Conservation (phyloP, 176 grass and related monocot genomes). For the Dactylis glomerata region DNA sequence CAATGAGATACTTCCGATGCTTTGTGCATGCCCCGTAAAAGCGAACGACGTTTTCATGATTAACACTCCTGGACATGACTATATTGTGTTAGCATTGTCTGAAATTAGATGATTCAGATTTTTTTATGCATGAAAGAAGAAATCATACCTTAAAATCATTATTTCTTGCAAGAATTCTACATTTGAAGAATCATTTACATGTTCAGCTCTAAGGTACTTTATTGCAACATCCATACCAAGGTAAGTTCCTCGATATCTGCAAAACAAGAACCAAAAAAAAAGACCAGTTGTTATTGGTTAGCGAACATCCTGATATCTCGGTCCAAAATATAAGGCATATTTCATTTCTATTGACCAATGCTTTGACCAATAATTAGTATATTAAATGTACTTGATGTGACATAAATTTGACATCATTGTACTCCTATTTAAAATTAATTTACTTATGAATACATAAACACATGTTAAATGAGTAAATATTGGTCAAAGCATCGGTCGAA, state of each 20-base stretch:
- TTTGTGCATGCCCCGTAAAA: slow-evolving; percentile 83
- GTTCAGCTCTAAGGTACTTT: slow-evolving; percentile 72
- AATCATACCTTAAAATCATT: slow-evolving; percentile 69
- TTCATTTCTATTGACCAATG: too few species aligned
- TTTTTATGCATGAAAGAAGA: background rate
- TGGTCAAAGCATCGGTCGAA: too few species aligned
- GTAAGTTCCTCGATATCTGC: slow-evolving; percentile 77
- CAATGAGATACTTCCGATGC: slow-evolving; percentile 67
- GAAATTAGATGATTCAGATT: slow-evolving; percentile 21
- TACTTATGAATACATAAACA: too few species aligned
- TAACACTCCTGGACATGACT: slow-evolving; percentile 64
- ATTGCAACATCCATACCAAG: slow-evolving; percentile 76
- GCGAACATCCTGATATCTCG: background rate
- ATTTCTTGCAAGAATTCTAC: slow-evolving; percentile 96
- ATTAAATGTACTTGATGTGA: too few species aligned
- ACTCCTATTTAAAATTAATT: too few species aligned
- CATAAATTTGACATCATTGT: too few species aligned
- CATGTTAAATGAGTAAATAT: too few species aligned
- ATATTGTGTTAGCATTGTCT: slow-evolving; percentile 17
- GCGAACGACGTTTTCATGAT: slow-evolving; percentile 77
- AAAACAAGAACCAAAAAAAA: slow-evolving; percentile 13
- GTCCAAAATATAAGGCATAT: too few species aligned
- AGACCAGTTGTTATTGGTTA: background rate
- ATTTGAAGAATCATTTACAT: slow-evolving; percentile 63
- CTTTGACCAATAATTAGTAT: too few species aligned